Conservation (phyloP, 1,139 yeast genomes). For the Debaryomycetaceae sp. region DNA sequence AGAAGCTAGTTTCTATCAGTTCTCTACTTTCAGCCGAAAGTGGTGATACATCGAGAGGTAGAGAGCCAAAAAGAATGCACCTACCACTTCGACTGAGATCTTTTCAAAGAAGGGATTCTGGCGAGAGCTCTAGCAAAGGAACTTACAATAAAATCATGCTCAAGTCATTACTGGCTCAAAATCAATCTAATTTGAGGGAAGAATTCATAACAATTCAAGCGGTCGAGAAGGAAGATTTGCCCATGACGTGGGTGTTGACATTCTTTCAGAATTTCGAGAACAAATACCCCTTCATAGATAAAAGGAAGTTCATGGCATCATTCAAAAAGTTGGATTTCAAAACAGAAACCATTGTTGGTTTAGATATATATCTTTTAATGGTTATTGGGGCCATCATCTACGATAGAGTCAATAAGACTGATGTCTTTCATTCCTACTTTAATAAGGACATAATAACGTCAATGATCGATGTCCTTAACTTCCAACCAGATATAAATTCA, state of each 20-base stretch:
- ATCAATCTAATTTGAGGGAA: constrained; percentile 20
- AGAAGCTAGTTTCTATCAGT: constrained; percentile 19
- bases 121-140: neutral
- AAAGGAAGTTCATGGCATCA: constrained; percentile 15
- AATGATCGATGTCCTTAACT: constrained; percentile 32
- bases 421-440: constrained; percentile 25
- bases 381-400: constrained; percentile 39
- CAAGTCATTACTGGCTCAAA: constrained; percentile 1
- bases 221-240: constrained; percentile 24
- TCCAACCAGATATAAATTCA: constrained; percentile 15
- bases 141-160: constrained; percentile 3
- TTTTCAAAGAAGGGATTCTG: constrained; percentile 1
- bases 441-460: constrained; percentile 30
- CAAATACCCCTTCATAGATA: constrained; percentile 35
- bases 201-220: constrained; percentile 38
- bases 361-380: constrained; percentile 37
- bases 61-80: neutral
- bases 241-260: constrained; percentile 27
- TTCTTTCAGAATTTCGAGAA: constrained; percentile 37
- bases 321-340: constrained; percentile 27
- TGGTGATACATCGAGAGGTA: neutral
- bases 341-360: constrained; percentile 34
- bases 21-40: constrained; percentile 12
- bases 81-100: constrained; percentile 1
- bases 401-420: constrained; percentile 24